A percentile compares a stretch with the other conserved stretches of the same genome.
phyloP scores from a whole-genome alignment of 192 early-diverging fungal genomes.

The Podila minutissima region DNA sequence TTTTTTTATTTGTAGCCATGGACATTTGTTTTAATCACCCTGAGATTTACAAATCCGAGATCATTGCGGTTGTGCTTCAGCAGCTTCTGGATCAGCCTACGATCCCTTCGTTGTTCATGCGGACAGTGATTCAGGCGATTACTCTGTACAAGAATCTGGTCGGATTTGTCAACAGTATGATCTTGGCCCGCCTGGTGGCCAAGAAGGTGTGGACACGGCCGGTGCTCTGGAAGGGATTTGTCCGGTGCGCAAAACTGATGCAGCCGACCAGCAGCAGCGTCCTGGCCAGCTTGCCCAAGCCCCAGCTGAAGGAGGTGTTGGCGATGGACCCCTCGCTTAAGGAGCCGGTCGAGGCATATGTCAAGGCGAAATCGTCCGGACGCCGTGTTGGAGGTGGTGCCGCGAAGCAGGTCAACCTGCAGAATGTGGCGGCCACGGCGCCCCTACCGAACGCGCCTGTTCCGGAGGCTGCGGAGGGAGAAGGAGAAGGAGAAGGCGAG shows the following conservation, averaged over 20 bases:
- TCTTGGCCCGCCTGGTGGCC: conserved; percentile 65
- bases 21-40: conserved; percentile 77
- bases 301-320: conserved; percentile 43
- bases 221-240: conserved; percentile 82
- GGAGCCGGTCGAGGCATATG: conserved; percentile 31
- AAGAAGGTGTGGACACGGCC: conserved; percentile 75
- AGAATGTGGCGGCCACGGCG: conserved; percentile 10
- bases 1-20: conserved; percentile 62
- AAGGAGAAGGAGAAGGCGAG: not conserved
- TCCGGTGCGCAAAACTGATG: conserved; percentile 68
- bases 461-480: not conserved
- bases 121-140: conserved; percentile 76
- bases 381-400: conserved; percentile 39
- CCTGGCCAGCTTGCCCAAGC: conserved; percentile 41
- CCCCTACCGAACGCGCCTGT: not conserved
- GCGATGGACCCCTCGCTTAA: conserved; percentile 47
- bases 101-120: conserved; percentile 80
- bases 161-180: conserved; percentile 66
- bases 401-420: conserved; percentile 33
- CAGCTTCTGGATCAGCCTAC: conserved; percentile 73
- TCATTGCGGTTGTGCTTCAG: conserved; percentile 72
- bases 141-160: conserved; percentile 69
- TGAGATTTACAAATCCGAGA: conserved; percentile 74
- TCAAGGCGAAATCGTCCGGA: conserved; percentile 42
- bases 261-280: conserved; percentile 41